Base-by-base conservation (phyloP, 768 basidiomycete species). In the Amanita jacksonii region DNA sequence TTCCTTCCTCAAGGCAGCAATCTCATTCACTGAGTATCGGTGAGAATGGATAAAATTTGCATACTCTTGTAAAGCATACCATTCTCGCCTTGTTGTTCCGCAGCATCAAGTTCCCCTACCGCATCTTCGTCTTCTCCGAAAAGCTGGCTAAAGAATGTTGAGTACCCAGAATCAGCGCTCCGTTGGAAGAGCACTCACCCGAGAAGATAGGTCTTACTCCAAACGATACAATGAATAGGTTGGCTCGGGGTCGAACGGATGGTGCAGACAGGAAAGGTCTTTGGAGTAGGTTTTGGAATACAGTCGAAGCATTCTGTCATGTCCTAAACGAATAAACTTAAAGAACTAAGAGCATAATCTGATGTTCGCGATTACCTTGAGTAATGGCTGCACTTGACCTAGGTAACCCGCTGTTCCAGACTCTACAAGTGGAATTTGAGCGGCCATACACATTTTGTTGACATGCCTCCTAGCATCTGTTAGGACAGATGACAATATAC, bases 141-240 rank as follows among this genome's bases (percentile, higher is more conserved):
- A 7, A 99, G 62, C 62, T 97, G 92, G 13, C 92, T 96, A 51
- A 7, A 5, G 25, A 38, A 38, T 40, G 30, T 32, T 32, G 35
- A 43, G 48, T 24, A 27, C 15, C 8, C 24, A 32, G 15, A 15
- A 19, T 30, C 53, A 8, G 30, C 15, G 28, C 36, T 8, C 10
- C 22, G 38, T 37, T 20, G 38, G 20, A 0, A 37, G 13, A 38
- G 1, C 4, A 64, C 85, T 57, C 53, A 89, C 93, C 85, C 81
- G 54, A 97, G 76, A 9, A 99, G 79, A 66, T 98, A 98, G 46
- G 80, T 92, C 61, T 98, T 99, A 23, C 90, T 91, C 96, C 96
- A 99, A 2, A 97, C 93, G 38, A 99, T 97, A 56, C 94, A 99
- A 55, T 99, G 96, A 40, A 98, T 96, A 0, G 96, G 91, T 51